Evolutionary conservation across 202 grass and related monocot genomes (phyloP), one percentile per base, ranked within the genome.

Genomic region (Digitaria exilis): DNA sequence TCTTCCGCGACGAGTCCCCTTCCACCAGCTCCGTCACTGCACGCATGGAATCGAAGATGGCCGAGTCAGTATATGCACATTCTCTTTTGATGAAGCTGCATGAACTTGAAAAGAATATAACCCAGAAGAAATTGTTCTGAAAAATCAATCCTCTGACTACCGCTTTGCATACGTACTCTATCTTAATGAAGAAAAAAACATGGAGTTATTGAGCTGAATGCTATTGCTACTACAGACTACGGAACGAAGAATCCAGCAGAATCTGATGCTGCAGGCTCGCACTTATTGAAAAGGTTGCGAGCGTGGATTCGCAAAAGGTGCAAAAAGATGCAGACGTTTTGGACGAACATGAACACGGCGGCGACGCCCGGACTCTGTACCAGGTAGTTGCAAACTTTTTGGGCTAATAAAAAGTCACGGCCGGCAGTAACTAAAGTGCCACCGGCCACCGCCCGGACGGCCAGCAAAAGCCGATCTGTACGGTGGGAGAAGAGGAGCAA

Each of bases 1-100:
- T 97, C 89, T 97, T 97, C 21, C 95, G 83, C 0, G 95, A 98
- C 12, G 95, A 98, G 73, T 95, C 92, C 1, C 95, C 92, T 85
- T 95, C 95, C 39, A 92, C 65, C 54, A 98, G 92, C 61, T 98
- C 95, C 28, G 92, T 95, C 71, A 98, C 95, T 98, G 73, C 52
- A 26, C 7, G 0, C 4, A 16, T 2, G 14, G 21, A 1, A 68
- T 19, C 11, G 1, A 71, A 71, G 9, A 71, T 11, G 6, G 18
- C 5, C 7, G 25, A 26, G 12, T 48, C 39, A 69, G 39, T 48
- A 16, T 15, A 49, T 49, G 15, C 42, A 44, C 9, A 4, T 5
- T 63, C 9, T 9, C 35, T 67, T 18, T 1, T 41, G 21, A 1
- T 26, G 4, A 73, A 74, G 71, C 17, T 41, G 52, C 34, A 42